Evolutionary conservation across 2,329 filamentous ascomycete species (phyloP).

Genomic region (Graphilbum ipis-grandicollis): DNA sequence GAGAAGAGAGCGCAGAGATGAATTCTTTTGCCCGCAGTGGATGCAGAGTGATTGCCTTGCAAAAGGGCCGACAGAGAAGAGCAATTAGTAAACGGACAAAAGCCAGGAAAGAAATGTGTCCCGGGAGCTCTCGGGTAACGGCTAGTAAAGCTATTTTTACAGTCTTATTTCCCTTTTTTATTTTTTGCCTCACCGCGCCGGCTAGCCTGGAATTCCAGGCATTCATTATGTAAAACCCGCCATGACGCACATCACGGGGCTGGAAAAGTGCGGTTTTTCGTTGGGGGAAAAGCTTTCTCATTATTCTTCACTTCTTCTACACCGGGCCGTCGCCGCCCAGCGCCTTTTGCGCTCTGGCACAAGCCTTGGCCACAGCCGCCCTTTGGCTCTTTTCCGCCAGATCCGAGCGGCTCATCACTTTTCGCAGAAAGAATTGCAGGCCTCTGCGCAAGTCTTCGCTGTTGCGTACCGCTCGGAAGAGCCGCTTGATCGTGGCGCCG

Average conservation of each 20-base stretch:
- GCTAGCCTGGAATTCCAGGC: not conserved
- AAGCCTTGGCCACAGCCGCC: conserved; percentile 28
- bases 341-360: conserved; percentile 22
- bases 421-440: conserved; percentile 64
- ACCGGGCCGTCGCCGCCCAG: conserved; percentile 14
- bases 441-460: conserved; percentile 54
- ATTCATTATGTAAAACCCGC: not conserved
- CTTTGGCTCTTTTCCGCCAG: conserved; percentile 30
- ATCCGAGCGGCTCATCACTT: conserved; percentile 50
- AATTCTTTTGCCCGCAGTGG: no score
- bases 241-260: no score
- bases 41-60: not conserved
- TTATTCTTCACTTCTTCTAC: no score
- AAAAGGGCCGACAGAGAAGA: not conserved
- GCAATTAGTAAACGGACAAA: not conserved
- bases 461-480: conserved; percentile 48
- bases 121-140: conserved; percentile 9
- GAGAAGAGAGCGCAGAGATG: no score
- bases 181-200: no score
- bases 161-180: not conserved
- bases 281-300: no score
- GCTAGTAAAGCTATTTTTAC: conserved; percentile 2
- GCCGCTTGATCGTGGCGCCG: conserved; percentile 30
- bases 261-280: no score
- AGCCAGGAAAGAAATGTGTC: not conserved